Conservation (phyloP, 2,329 filamentous ascomycete genomes). For the Aureobasidium leucospermi region DNA sequence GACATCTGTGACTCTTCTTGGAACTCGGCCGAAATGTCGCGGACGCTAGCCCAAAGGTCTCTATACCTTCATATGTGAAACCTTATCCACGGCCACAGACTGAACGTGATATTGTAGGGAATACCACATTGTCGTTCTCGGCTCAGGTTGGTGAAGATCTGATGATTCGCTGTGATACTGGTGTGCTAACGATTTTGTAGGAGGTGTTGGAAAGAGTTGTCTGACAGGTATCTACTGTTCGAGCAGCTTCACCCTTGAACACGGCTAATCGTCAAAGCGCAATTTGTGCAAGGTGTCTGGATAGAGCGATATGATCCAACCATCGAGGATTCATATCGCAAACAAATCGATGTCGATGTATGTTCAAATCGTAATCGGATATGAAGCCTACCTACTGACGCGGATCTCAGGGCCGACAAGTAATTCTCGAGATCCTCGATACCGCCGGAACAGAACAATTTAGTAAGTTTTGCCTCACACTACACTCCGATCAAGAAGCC, state of each 20-base stretch:
- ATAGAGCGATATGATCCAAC: slow-evolving; percentile 67
- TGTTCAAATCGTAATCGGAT: slow-evolving; percentile 33
- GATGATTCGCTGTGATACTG: too few species aligned
- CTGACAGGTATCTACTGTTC: slow-evolving; percentile 60
- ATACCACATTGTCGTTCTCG: slow-evolving; percentile 75
- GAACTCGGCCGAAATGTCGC: slow-evolving; percentile 23
- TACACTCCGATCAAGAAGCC: neutral
- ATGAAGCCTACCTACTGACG: neutral
- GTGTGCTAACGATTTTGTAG: slow-evolving; percentile 35
- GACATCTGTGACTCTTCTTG: neutral
- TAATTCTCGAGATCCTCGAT: slow-evolving; percentile 84
- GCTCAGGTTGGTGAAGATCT: slow-evolving; percentile 54
- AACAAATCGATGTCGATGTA: slow-evolving; percentile 70
- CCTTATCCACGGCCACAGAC: neutral
- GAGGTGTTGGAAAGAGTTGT: slow-evolving; percentile 88
- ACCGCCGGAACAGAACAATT: slow-evolving; percentile 91
- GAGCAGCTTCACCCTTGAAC: neutral
- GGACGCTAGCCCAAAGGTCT: slow-evolving; percentile 23
- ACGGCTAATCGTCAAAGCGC: slow-evolving; percentile 48
- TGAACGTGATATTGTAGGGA: slow-evolving; percentile 40
- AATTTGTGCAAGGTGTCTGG: slow-evolving; percentile 92
- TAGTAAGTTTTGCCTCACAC: slow-evolving; percentile 50
- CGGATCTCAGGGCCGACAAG: slow-evolving; percentile 64
- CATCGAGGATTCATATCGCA: slow-evolving; percentile 56
- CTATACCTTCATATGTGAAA: neutral